These are phyloP conservation scores for Paramyrothecium roridum DNA, from an alignment of 2,329 filamentous ascomycete genomes.

Conservation along the genomic window DNA sequence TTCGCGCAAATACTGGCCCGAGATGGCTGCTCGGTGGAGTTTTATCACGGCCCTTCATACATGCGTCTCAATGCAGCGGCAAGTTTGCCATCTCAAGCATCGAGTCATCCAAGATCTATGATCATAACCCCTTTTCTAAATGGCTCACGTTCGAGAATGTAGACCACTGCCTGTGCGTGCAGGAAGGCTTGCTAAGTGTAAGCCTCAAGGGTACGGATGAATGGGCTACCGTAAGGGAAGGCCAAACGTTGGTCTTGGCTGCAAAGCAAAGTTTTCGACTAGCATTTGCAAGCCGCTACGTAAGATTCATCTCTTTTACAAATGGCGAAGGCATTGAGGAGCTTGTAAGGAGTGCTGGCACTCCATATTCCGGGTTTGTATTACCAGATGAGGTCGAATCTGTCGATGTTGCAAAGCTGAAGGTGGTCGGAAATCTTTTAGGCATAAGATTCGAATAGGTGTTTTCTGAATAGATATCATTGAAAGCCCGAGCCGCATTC, in stretches of 20 bases:
- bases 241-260: slow-evolving; percentile 46
- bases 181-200: slow-evolving; percentile 42
- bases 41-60: slow-evolving; percentile 44
- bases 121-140: slow-evolving; percentile 26
- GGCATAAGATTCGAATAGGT: background rate
- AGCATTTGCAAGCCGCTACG: slow-evolving; percentile 41
- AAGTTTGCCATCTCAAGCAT: slow-evolving; percentile 53
- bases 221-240: slow-evolving; percentile 28
- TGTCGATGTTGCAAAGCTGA: background rate
- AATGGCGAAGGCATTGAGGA: slow-evolving; percentile 47
- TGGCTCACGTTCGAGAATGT: slow-evolving; percentile 40
- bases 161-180: slow-evolving; percentile 50
- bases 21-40: slow-evolving; percentile 42
- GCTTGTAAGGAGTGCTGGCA: slow-evolving; percentile 35
- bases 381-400: slow-evolving; percentile 28
- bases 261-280: slow-evolving; percentile 42
- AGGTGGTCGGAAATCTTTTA: background rate
- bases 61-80: slow-evolving; percentile 40
- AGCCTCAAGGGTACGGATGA: slow-evolving; percentile 18
- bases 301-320: slow-evolving; percentile 43
- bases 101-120: slow-evolving; percentile 38
- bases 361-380: slow-evolving; percentile 26
- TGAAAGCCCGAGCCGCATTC: too few relatives aligned
- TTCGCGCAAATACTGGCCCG: slow-evolving; percentile 47
- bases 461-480: background rate